These are phyloP conservation scores for Pistacia integerrima DNA, from an alignment of 345 rosid genomes.

Conservation along the genomic window DNA sequence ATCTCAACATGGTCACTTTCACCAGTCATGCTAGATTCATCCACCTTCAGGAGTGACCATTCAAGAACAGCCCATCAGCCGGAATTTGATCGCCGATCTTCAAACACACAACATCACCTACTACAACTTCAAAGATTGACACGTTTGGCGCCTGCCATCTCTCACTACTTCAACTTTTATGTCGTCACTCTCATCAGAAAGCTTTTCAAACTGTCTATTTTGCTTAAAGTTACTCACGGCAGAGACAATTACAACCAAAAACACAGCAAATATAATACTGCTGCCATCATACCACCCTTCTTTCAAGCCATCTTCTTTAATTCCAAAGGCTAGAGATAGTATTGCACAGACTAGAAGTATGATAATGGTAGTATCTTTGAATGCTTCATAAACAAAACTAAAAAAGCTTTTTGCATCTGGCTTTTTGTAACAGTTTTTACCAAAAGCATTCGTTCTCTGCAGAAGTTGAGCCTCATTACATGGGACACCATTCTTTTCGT, in stretches of 20 bases:
- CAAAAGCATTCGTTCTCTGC: not conserved
- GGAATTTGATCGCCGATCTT: slow-evolving; percentile 30
- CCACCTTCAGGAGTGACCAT: slow-evolving; percentile 7
- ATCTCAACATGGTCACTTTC: slow-evolving; percentile 6
- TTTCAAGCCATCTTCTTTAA: slow-evolving; percentile 23
- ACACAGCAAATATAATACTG: slow-evolving; percentile 14
- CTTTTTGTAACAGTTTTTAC: slow-evolving; percentile 2
- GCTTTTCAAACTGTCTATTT: slow-evolving; percentile 12
- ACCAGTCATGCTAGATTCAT: slow-evolving; percentile 18
- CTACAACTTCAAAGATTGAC: slow-evolving; percentile 21
- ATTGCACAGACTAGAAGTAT: slow-evolving; percentile 21
- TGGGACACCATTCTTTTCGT: slow-evolving; percentile 6
- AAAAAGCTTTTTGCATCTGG: slow-evolving; percentile 10
- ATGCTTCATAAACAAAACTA: slow-evolving; percentile 16
- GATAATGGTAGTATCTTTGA: slow-evolving; percentile 8
- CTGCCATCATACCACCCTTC: slow-evolving; percentile 14
- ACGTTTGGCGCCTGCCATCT: not conserved
- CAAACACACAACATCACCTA: slow-evolving; percentile 26
- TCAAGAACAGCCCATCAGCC: slow-evolving; percentile 22
- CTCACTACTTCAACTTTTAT: slow-evolving; percentile 19
- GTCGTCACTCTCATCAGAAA: not conserved
- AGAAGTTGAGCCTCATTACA: slow-evolving; percentile 7
- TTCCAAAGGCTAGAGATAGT: slow-evolving; percentile 20
- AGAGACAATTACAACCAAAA: slow-evolving; percentile 17
- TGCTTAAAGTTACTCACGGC: slow-evolving; percentile 13